Percentiles rank a stretch among this genome's conserved stretches.
phyloP scores from a whole-genome alignment of 2,329 filamentous ascomycete genomes.

The Apiospora koreana region DNA sequence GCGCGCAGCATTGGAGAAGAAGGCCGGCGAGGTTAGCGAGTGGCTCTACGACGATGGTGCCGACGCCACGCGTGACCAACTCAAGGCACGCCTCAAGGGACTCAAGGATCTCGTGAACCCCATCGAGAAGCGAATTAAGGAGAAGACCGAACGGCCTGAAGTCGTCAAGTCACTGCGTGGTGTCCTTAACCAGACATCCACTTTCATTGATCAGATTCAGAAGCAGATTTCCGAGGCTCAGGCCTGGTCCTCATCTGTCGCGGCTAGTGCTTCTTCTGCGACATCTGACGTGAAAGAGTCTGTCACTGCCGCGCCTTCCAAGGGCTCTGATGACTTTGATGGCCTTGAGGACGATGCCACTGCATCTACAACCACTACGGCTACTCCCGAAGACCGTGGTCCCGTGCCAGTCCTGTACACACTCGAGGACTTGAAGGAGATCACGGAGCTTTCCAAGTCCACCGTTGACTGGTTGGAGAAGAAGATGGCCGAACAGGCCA shows the following conservation, averaged over 20 bases:
- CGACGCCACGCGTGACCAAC: conserved; percentile 71
- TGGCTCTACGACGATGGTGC: conserved; percentile 90
- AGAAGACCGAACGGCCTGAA: conserved; percentile 70
- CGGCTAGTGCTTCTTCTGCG: conserved; percentile 48
- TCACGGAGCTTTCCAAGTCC: conserved; percentile 63
- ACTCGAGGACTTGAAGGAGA: conserved; percentile 66
- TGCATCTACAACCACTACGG: conserved; percentile 39
- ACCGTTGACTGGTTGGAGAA: conserved; percentile 74
- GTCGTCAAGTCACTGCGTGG: conserved; percentile 68
- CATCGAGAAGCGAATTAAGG: conserved; percentile 73
- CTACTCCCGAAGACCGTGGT: conserved; percentile 50
- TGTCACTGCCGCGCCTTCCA: conserved; percentile 48
- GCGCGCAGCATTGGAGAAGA: conserved; percentile 65
- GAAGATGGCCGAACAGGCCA: conserved; percentile 69
- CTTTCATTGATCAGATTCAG: conserved; percentile 70
- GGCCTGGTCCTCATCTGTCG: conserved; percentile 55
- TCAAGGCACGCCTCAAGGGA: conserved; percentile 75
- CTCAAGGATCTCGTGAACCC: conserved; percentile 79
- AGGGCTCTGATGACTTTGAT: conserved; percentile 58
- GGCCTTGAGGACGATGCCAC: conserved; percentile 74
- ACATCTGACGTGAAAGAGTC: conserved; percentile 39
- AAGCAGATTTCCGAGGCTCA: conserved; percentile 71
- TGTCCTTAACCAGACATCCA: conserved; percentile 69
- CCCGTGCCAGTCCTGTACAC: conserved; percentile 70
- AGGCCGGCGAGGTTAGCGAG: conserved; percentile 71